Percentiles rank a stretch among this genome's conserved stretches.
Conservation (phyloP, 2,329 filamentous ascomycete genomes). For the Aspergillus ustus region DNA sequence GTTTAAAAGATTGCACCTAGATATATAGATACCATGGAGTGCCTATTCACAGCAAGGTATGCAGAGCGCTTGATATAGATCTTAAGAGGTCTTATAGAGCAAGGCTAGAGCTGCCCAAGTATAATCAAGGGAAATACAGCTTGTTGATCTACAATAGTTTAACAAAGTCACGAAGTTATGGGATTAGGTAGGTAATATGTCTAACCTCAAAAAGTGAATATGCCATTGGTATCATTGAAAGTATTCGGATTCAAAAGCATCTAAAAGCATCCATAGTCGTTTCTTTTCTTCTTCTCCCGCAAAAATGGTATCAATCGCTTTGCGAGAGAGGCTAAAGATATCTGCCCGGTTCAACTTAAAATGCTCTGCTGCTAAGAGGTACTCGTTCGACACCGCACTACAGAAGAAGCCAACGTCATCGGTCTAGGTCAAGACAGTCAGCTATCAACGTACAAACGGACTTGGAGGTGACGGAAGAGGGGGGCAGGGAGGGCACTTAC, state of each 20-base stretch:
- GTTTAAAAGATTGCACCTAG: too few relatives aligned
- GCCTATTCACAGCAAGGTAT: too few relatives aligned
- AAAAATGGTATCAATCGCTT: conserved; percentile 70
- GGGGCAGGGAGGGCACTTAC: conserved; percentile 59
- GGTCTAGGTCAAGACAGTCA: conserved; percentile 58
- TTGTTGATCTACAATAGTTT: not conserved
- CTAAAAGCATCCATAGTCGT: conserved; percentile 30
- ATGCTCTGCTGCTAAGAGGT: conserved; percentile 71
- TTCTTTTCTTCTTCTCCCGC: conserved; percentile 62
- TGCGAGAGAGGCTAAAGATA: conserved; percentile 61
- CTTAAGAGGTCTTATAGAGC: too few relatives aligned
- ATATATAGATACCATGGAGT: too few relatives aligned
- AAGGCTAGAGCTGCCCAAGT: too few relatives aligned
- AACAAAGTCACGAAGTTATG: conserved; percentile 8
- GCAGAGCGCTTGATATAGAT: too few relatives aligned
- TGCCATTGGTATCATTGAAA: conserved; percentile 7
- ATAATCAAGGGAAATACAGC: too few relatives aligned
- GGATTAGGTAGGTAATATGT: not conserved
- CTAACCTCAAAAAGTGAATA: not conserved
- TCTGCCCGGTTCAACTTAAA: conserved; percentile 61
- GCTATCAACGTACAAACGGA: conserved; percentile 13
- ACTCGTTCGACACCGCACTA: conserved; percentile 77
- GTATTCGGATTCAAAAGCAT: conserved; percentile 26
- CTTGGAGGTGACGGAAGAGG: not conserved
- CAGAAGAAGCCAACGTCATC: conserved; percentile 84